Base-by-base conservation (phyloP, 2,329 filamentous ascomycete genomes). In the Fusarium continuum region DNA sequence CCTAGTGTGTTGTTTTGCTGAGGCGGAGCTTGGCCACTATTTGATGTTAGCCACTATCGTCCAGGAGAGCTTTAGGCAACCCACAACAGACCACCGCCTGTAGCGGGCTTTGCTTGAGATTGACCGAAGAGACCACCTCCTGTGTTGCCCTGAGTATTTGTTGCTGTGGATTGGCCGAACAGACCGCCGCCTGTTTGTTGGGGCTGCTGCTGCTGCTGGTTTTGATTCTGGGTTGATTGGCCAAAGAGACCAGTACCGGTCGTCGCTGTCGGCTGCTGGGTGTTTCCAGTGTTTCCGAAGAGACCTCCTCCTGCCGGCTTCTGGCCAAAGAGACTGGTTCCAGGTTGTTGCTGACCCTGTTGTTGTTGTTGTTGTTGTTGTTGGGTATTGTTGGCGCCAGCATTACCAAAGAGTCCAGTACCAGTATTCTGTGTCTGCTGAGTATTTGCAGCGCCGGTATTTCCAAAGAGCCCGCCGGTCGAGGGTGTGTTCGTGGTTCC, bases 41-140 rank as follows among this genome's bases (percentile, higher is more conserved):
- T 26, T 14, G n/a, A 9, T 16, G 44, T 71, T 65, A 74, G 68
- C 25, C 48, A 23, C n/a, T 28, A 36, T 38, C 16, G 29, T 16
- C 7, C 13, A 2, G 14, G 23, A 43, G 20, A 26, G 26, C 20
- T 23, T 2, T 17, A 13, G 23, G 31, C 13, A n/a, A 20, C 74
- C 54, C 70, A 77, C 75, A 77, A 76, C 20, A 77, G 38, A 31
- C 73, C 22, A n/a, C 31, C 71, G 4, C 55, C 35, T 6, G 64
- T 65, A 6, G 73, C 52, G 9, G 75, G 72, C 45, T 74, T 71
- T 20, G 75, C 67, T 52, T 77, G 75, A 32, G 74, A 68, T 47
- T 77, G 75, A 2, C 72, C 73, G 54, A 78, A 76, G 11, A 78
- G 62, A 6, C 74, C 71, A 13, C 68, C 69, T 7, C 67, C 66